Evolutionary conservation across 2,329 filamentous ascomycete species (phyloP).

Genomic region (Ceratocystis alfenasii): DNA sequence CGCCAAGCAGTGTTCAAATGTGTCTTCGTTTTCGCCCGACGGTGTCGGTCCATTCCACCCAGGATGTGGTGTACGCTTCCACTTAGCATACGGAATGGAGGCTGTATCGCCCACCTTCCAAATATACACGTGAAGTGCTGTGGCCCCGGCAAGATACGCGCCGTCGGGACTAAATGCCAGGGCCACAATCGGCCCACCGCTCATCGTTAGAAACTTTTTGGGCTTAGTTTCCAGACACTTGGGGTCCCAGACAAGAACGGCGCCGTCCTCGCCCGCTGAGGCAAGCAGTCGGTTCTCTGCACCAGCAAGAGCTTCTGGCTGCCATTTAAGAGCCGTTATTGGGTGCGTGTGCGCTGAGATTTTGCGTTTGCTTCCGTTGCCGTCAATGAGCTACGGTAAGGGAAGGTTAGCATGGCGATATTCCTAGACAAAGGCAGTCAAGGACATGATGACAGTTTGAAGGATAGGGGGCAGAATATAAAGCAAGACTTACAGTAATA

Average conservation of each 20-base stretch:
- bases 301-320: slow-evolving; percentile 34
- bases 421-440: not conserved
- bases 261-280: slow-evolving; percentile 50
- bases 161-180: slow-evolving; percentile 53
- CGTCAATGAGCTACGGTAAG: slow-evolving; percentile 41
- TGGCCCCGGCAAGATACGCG: slow-evolving; percentile 50
- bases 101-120: slow-evolving; percentile 52
- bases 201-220: slow-evolving; percentile 50
- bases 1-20: slow-evolving; percentile 48
- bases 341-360: slow-evolving; percentile 48
- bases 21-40: slow-evolving; percentile 42
- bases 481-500: slow-evolving; percentile 43
- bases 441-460: not conserved
- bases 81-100: slow-evolving; percentile 45
- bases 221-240: slow-evolving; percentile 43
- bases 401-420: slow-evolving; percentile 1
- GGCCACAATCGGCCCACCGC: slow-evolving; percentile 41
- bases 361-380: slow-evolving; percentile 40
- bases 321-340: slow-evolving; percentile 49
- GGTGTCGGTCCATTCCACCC: slow-evolving; percentile 47
- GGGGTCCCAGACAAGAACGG: slow-evolving; percentile 52
- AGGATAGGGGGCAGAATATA: not conserved
- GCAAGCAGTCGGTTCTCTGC: slow-evolving; percentile 46
- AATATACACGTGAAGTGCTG: slow-evolving; percentile 46
- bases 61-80: slow-evolving; percentile 43